phyloP scores from a whole-genome alignment of 441 rosid species.

The Erysimum pusillum region DNA sequence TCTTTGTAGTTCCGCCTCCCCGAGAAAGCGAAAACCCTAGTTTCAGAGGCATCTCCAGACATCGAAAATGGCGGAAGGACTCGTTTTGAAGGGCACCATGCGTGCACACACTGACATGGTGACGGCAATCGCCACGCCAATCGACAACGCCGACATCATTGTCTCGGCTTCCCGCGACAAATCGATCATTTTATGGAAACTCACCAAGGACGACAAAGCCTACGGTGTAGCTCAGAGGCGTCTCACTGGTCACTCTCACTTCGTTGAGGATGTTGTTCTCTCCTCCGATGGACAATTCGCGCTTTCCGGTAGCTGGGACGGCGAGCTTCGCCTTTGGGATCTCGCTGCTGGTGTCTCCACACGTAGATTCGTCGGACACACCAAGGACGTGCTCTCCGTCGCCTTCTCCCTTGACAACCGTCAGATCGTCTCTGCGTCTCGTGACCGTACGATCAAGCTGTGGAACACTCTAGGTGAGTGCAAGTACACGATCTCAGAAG shows the following conservation, averaged over 20 bases:
- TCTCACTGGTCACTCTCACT: constrained; percentile 93
- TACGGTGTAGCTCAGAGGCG: constrained; percentile 88
- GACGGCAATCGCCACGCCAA: constrained; percentile 93
- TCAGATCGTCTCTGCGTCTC: constrained; percentile 97
- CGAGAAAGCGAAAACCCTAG: constrained; percentile 41
- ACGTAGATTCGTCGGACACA: constrained; percentile 92
- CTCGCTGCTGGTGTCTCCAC: constrained; percentile 76
- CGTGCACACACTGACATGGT: constrained; percentile 94
- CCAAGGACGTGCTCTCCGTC: constrained; percentile 93
- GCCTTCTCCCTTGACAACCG: constrained; percentile 97
- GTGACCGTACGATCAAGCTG: constrained; percentile 89
- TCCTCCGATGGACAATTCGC: constrained; percentile 98
- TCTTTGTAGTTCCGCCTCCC: constrained; percentile 34
- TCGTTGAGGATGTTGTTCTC: constrained; percentile 92
- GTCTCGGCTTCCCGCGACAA: constrained; percentile 96
- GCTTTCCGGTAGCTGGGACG: constrained; percentile 96
- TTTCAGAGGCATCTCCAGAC: constrained; percentile 31
- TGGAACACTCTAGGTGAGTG: constrained; percentile 99
- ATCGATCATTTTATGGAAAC: constrained; percentile 88
- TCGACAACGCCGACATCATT: constrained; percentile 89
- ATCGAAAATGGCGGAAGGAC: constrained; percentile 62
- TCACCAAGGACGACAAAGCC: constrained; percentile 81
- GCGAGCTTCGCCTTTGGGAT: constrained; percentile 99
- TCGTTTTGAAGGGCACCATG: constrained; percentile 86
- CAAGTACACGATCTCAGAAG: constrained; percentile 93